Evolutionary conservation across 306 rosid genomes (phyloP).

Genomic region (Urtica urens): DNA sequence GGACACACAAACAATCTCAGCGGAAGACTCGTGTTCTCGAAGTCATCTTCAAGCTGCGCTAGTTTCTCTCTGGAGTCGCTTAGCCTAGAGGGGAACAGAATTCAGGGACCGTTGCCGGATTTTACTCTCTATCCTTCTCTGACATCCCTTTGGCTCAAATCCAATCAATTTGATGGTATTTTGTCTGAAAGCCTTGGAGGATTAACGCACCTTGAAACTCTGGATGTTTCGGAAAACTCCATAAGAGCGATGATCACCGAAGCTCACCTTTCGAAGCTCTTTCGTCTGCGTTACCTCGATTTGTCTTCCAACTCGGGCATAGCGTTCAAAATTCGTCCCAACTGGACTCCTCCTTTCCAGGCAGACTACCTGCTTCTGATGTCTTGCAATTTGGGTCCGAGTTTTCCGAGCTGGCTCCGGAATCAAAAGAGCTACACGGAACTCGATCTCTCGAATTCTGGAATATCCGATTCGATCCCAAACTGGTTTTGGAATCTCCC

Average conservation of each 20-base stretch:
- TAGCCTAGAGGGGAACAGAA: background rate
- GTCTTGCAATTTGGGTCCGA: background rate
- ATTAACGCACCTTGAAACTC: background rate
- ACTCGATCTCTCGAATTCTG: background rate
- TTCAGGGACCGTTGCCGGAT: slow-evolving; percentile 4
- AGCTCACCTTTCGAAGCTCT: slow-evolving; percentile 1
- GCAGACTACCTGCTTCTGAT: background rate
- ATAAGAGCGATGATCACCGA: background rate
- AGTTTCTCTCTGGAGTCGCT: background rate
- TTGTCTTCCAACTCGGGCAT: background rate
- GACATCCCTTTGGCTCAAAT: background rate
- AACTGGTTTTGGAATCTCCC: background rate
- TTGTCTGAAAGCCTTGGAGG: slow-evolving; percentile 5
- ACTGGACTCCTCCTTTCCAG: slow-evolving; percentile 16
- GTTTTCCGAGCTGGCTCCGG: slow-evolving; percentile 16
- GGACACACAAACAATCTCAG: background rate
- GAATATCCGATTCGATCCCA: background rate
- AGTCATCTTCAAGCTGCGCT: background rate
- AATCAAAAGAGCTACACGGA: background rate
- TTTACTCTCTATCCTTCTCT: slow-evolving; percentile 12
- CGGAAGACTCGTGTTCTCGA: background rate
- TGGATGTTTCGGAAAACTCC: background rate
- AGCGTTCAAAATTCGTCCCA: background rate
- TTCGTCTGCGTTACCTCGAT: background rate
- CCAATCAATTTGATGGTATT: slow-evolving; percentile 2